Percentiles rank a stretch among this genome's conserved stretches.
Evolutionary conservation across 495 filamentous ascomycete species (phyloP).

Genomic region (Xanthoparmelia taractica): DNA sequence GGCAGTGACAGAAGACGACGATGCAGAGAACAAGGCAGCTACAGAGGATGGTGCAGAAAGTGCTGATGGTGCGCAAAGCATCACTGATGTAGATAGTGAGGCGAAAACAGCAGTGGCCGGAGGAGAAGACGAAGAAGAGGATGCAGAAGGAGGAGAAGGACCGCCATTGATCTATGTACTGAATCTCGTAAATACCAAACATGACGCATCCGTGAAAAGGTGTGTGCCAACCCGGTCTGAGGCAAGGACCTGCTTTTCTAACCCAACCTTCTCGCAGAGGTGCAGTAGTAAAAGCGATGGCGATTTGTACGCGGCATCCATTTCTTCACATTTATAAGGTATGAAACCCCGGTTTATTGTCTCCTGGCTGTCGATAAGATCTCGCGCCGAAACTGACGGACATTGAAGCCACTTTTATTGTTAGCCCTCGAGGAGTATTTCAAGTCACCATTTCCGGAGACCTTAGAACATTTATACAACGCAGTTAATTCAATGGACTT

Average conservation of each 20-base stretch:
- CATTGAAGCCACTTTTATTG: conserved; percentile 69
- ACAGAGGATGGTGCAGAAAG: conserved; percentile 34
- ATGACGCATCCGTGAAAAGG: conserved; percentile 82
- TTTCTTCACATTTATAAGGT: conserved; percentile 99
- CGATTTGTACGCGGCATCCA: conserved; percentile 97
- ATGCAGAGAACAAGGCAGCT: conserved; percentile 43
- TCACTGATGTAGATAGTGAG: conserved; percentile 44
- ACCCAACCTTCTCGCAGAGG: conserved; percentile 47
- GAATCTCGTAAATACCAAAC: conserved; percentile 96
- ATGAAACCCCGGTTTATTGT: conserved; percentile 19
- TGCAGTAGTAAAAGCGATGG: conserved; percentile 96
- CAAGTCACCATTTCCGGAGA: conserved; percentile 81
- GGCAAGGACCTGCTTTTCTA: not conserved
- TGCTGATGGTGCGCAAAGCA: conserved; percentile 29
- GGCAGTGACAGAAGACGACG: conserved; percentile 53
- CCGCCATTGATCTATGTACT: conserved; percentile 96
- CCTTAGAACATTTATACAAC: conserved; percentile 79
- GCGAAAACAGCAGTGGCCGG: conserved; percentile 37
- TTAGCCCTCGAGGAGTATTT: conserved; percentile 98
- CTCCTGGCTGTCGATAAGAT: not conserved
- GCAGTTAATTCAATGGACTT: conserved; percentile 96
- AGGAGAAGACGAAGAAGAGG: conserved; percentile 32
- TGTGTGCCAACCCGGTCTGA: conserved; percentile 26
- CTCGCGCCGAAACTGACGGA: conserved; percentile 10
- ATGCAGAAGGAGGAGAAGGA: conserved; percentile 61